Evolutionary conservation across 441 rosid species (phyloP).

Genomic region (California macrophylla): DNA sequence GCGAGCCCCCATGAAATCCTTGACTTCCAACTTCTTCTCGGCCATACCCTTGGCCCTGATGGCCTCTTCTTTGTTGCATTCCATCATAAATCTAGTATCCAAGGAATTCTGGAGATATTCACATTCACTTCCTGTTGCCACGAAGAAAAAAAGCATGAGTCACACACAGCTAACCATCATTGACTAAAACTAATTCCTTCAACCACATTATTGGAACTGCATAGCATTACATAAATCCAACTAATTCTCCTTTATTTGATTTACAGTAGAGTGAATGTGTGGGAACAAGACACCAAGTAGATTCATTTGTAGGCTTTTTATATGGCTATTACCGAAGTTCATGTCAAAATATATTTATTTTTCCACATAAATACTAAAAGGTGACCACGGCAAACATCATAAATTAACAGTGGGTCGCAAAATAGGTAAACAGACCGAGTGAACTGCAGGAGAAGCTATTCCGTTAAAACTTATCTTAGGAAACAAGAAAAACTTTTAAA

Average conservation of each 20-base stretch:
- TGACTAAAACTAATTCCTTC: neutral
- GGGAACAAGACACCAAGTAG: neutral
- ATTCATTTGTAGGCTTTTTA: neutral
- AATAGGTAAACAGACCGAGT: neutral
- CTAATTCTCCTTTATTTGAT: neutral
- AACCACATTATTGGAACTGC: neutral
- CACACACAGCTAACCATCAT: neutral
- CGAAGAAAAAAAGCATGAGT: neutral
- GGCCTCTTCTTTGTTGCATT: conserved; percentile 86
- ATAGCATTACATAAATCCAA: neutral
- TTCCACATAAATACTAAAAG: neutral
- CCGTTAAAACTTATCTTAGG: neutral
- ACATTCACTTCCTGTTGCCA: neutral
- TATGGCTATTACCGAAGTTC: neutral
- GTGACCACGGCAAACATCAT: neutral
- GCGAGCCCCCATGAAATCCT: conserved; percentile 55
- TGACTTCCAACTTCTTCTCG: conserved; percentile 45
- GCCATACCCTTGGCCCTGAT: conserved; percentile 60
- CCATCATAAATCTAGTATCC: conserved; percentile 33
- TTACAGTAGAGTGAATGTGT: neutral
- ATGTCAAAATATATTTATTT: neutral
- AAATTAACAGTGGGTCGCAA: neutral
- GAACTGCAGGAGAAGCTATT: neutral
- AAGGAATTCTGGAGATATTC: neutral
- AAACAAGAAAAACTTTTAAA: neutral